Evolutionary conservation across 306 rosid genomes (phyloP).

Genomic region (Vigna reflexopilosa): DNA sequence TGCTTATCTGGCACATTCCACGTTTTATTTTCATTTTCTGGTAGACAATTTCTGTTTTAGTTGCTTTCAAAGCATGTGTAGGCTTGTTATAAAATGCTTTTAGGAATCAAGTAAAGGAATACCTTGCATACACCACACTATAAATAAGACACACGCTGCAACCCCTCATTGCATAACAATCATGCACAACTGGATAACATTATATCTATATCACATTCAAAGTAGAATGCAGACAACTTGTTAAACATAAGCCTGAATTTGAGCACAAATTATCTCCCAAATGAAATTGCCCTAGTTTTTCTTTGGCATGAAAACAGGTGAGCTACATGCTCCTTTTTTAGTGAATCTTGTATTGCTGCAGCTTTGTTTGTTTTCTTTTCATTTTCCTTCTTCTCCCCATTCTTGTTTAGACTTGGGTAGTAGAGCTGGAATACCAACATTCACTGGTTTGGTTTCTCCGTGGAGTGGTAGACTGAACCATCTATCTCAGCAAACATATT

Average conservation of each 20-base stretch:
- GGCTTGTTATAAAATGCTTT: constrained; percentile 18
- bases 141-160: neutral
- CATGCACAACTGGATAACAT: neutral
- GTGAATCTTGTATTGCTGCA: too few species aligned
- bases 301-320: neutral
- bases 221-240: neutral
- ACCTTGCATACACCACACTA: neutral
- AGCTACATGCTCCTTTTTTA: too few species aligned
- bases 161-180: neutral
- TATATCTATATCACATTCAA: neutral
- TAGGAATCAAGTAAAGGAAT: neutral
- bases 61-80: constrained; percentile 1
- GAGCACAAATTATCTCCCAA: neutral
- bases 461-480: too few species aligned
- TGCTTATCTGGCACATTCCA: neutral
- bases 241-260: neutral
- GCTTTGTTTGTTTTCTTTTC: neutral
- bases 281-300: neutral
- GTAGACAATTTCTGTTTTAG: constrained; percentile 17
- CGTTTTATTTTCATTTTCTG: constrained; percentile 18
- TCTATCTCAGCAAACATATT: neutral
- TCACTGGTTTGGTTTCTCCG: too few species aligned
- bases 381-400: neutral
- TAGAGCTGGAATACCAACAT: constrained; percentile 20
- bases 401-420: neutral